phyloP scores from a whole-genome alignment of 257 asterid genomes.

The Capsicum rhomboideum region DNA sequence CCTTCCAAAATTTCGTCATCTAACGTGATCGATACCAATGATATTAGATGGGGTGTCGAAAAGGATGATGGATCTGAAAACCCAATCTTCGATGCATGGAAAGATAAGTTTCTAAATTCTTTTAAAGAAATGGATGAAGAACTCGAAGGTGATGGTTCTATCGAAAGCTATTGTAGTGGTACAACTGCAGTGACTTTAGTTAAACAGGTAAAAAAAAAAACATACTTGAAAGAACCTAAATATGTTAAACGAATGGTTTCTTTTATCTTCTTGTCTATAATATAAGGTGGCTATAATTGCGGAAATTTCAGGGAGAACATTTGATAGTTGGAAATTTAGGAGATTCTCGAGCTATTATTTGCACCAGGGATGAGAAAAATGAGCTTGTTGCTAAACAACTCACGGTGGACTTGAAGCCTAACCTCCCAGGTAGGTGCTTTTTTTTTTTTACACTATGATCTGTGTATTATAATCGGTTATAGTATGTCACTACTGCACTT shows the following conservation, averaged over 20 bases:
- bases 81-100: constrained; percentile 56
- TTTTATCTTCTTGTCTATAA: not conserved
- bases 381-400: constrained; percentile 57
- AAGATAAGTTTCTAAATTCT: constrained; percentile 33
- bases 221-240: not conserved
- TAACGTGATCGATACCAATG: not conserved
- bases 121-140: constrained; percentile 59
- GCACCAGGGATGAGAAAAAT: constrained; percentile 46
- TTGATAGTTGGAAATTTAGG: constrained; percentile 69
- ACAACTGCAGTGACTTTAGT: constrained; percentile 63
- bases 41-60: not conserved
- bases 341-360: constrained; percentile 78
- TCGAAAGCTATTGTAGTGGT: constrained; percentile 84
- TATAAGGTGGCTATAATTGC: not conserved
- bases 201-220: constrained; percentile 42
- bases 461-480: not conserved
- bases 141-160: constrained; percentile 42
- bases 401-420: constrained; percentile 83
- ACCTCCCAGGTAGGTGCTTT: constrained; percentile 45
- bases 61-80: constrained; percentile 5
- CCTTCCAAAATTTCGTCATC: constrained; percentile 61
- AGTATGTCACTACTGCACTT: too few relatives aligned
- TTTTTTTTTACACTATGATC: not conserved
- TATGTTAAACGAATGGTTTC: not conserved
- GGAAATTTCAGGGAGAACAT: constrained; percentile 51